Evolutionary conservation across 129 eudicot genomes (phyloP), one percentile per base, ranked within the genome.

Genomic region (Artemisia tridentata): DNA sequence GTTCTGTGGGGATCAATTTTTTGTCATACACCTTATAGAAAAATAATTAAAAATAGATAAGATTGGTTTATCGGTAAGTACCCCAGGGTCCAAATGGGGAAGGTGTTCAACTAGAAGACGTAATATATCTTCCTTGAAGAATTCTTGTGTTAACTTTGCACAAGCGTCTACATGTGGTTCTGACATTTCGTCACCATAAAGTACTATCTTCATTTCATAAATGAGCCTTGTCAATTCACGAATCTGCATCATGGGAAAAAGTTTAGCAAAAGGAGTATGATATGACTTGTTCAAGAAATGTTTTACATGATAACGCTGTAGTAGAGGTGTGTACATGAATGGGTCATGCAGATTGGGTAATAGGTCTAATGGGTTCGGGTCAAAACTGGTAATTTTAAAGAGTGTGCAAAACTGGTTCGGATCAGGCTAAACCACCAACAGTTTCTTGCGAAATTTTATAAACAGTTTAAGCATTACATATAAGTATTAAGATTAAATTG

Each of bases 161-260:
- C 88, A 80, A 77, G 82, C 72, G 10, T 84, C 88, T 59, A 17
- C 55, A 57, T 72, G 72, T 58, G 88, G 88, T 67, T 84, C 85
- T 54, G 80, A 77, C 61, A 47, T 80, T 0, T 80, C 85, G 21
- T 77, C 75, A 1, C 88, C 88, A 73, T 80, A 84, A 73, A 84
- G 88, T 41, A 83, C 79, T 52, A 76, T 80, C 74, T 79, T 80
- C 82, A 83, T 80, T 76, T 83, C 84, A 72, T 80, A 72, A 76
- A 83, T 76, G 68, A 80, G 82, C 72, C 68, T 76, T 38, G 68
- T 68, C 19, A 83, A 56, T 80, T 80, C 84, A 45, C 80, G 77
- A 65, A 80, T 48, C 88, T 83, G 75, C 61, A n/a, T 23, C 63
- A 5, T 3, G 60, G 71, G 58, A 29, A 75, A 1, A 54, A 43